Conservation (phyloP, 1,139 yeast species). For the Pneumocystis jirovecii region DNA sequence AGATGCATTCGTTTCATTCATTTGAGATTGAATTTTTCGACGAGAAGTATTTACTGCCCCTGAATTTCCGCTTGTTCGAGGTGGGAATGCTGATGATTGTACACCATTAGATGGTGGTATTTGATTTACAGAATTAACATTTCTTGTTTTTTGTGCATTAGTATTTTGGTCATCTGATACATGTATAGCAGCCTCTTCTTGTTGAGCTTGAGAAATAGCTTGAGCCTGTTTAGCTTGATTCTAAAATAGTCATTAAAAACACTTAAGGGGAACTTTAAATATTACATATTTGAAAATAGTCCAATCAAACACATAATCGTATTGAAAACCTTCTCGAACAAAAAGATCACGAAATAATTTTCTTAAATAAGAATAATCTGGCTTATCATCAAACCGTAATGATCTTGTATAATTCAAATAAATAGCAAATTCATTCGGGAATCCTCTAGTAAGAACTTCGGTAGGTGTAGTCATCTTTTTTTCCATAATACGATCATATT, state of each 20-base stretch:
- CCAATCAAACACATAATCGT: constrained; percentile 96
- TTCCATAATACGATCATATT: constrained; percentile 92
- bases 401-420: constrained; percentile 82
- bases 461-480: constrained; percentile 88
- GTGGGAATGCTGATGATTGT: neutral
- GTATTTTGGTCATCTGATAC: neutral
- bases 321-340: constrained; percentile 74
- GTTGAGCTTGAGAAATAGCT: neutral
- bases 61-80: neutral
- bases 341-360: constrained; percentile 81
- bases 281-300: constrained; percentile 73
- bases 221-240: constrained; percentile 1
- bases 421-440: constrained; percentile 79
- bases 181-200: neutral
- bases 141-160: neutral
- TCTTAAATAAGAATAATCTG: constrained; percentile 82
- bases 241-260: neutral
- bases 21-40: neutral
- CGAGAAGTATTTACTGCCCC: neutral
- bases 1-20: neutral
- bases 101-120: neutral
- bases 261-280: neutral
- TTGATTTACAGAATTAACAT: neutral
- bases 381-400: constrained; percentile 87
- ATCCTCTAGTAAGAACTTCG: constrained; percentile 76